Evolutionary conservation across 2,329 filamentous ascomycete genomes (phyloP).

Genomic region (Penicillium olsonii): DNA sequence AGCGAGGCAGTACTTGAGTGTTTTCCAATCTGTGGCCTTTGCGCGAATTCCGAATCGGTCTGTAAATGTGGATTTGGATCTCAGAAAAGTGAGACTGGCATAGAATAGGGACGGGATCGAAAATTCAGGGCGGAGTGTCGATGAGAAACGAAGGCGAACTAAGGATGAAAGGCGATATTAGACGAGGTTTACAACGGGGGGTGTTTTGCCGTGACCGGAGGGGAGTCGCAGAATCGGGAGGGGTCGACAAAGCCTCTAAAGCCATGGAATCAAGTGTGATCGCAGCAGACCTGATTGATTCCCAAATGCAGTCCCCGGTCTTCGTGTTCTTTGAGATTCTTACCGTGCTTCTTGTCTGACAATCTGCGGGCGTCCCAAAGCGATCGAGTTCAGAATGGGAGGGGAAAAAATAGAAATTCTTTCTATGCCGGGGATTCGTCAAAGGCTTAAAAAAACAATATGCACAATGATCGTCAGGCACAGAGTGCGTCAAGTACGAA

Average conservation of each 20-base stretch:
- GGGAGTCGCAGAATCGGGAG: conserved; percentile 15
- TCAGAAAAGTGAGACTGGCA: conserved; percentile 10
- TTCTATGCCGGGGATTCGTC: conserved; percentile 12
- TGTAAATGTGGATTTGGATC: neutral
- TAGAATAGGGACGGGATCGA: neutral
- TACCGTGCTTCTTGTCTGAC: conserved; percentile 7
- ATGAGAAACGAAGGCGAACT: neutral
- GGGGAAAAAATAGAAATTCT: conserved; percentile 1
- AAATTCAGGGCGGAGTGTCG: neutral
- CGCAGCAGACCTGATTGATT: conserved; percentile 3
- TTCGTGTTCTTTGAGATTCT: conserved; percentile 6
- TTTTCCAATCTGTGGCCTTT: conserved; percentile 13
- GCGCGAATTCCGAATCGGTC: conserved; percentile 8
- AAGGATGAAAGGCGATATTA: conserved; percentile 9
- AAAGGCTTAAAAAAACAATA: conserved; percentile 20
- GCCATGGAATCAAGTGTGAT: neutral
- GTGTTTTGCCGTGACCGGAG: conserved; percentile 5
- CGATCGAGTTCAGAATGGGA: conserved; percentile 10
- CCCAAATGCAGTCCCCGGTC: neutral
- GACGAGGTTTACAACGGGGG: conserved; percentile 2
- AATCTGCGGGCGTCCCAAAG: conserved; percentile 17
- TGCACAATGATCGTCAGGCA: conserved; percentile 13
- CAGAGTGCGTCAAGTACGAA: conserved; percentile 23
- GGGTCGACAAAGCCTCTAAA: conserved; percentile 19
- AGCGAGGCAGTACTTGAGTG: conserved; percentile 16